Evolutionary conservation across 192 early-diverging fungal species (phyloP), one percentile per base, ranked within the genome.

Genomic region (Umbelopsis isabellina): DNA sequence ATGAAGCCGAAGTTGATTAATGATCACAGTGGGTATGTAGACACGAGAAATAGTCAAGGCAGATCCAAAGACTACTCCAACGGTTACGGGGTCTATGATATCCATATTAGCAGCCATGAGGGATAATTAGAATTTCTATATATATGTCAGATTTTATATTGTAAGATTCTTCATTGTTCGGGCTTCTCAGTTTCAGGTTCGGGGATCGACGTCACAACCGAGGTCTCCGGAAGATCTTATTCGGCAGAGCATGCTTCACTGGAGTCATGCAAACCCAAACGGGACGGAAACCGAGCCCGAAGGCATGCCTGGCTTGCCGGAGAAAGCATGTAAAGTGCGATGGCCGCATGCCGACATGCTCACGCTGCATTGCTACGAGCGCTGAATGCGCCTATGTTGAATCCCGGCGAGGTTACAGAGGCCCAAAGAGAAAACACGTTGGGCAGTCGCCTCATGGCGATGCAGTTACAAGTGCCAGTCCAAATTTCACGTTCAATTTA

Each of bases 1-100:
- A 52, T 13, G 22, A 22, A 52, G 51, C 21, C 51, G 21, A 2
- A 52, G 13, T 25, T 52, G 51, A 9, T 52, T 52, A 13, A 52
- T 52, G 51, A 52, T 52, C 10, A 52, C 51, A 21, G 51, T 52
- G 2, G 51, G 51, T 52, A 52, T 25, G 51, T 52, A 52, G 51
- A 52, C 51, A 13, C 51, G 51, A 4, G 51, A 52, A 21, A 52
- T 4, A 52, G 51, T 52, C 51, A 52, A 52, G 1, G 51, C 51
- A 52, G 51, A 21, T 21, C 51, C 51, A 9, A 52, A 52, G 51
- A 52, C 22, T 5, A 10, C 22, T 12, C 51, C 51, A 5, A 25
- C 51, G 21, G n/a, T 52, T 11, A 8, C 21, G 11, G 51, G 21
- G 25, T 23, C 25, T 5, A 52, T 12, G 8, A 9, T 25, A 23